Base-by-base conservation (phyloP, 768 basidiomycete species). In the Lactarius trivialis region DNA sequence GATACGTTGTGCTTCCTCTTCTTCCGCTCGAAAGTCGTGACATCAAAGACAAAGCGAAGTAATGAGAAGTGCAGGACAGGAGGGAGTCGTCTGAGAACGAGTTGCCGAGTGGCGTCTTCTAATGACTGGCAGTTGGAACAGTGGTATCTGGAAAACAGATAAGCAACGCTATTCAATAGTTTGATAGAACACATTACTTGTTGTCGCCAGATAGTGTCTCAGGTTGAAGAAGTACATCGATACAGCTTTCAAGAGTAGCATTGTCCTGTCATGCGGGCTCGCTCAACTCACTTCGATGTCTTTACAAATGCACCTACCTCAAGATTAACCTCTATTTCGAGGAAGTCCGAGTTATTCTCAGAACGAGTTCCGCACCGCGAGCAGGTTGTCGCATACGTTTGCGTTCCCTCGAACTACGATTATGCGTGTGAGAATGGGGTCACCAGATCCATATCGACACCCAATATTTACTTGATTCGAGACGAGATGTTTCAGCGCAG, bases 61-160 rank as follows among this genome's bases (percentile, higher is more conserved):
- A 98, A 75, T 24, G 93, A 93, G 68, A 98, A 88, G 73, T 98
- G 92, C 2, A 98, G 79, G 7, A 94, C 88, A 0, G 92, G 91
- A 1, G 96, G 96, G 6, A 97, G 79, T 56, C 79, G 71, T 28
- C 78, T 79, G 15, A 96, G 74, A 68, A 86, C 80, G 2, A 85
- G 86, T 66, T 86, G 85, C 8, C 96, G 85, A 19, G 81, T 85
- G 6, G 96, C 96, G 61, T 92, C 83, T 71, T 88, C 86, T 9
- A 92, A 80, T 26, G 73, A 73, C 48, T 85, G 76, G 70, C 96
- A 98, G 26, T 75, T 75, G 5, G 88, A 81, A 71, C 96, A 98
- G 36, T 80, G 76, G 73, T 98, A 98, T 69, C 91, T 93, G 65
- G 21, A 39, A 5, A 28, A 63, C 39, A 28, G 7, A 50, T 39